Base-by-base conservation (phyloP, 2,329 filamentous ascomycete species). In the Pseudonectria buxi region DNA sequence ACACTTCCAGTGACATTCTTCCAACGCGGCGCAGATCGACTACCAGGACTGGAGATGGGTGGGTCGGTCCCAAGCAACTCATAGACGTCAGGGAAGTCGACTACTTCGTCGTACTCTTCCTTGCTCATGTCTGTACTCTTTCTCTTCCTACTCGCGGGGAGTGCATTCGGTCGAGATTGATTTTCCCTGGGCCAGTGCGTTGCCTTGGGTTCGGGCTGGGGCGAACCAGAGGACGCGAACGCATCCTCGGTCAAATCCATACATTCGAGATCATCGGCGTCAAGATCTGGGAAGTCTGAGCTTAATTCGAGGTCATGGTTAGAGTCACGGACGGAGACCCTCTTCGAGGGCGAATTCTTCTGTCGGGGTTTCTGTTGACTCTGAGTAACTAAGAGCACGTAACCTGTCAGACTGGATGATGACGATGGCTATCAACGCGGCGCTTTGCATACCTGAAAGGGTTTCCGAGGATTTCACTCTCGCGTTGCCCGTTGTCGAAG, bases 41-140 rank as follows among this genome's bases (percentile, higher is more conserved):
- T 53, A 11, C 45, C 40, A 4, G 63, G 61, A n/a, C 61, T 63
- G 3, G 59, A 55, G 14, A 49, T 47, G 12, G 56, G 62, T 28
- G 59, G 61, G 10, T 61, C 53, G 11, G 64, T 66, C 18, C 63
- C 68, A 10, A 67, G 53, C 31, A 69, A 56, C 31, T 74, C 62
- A 42, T 71, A 66, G 7, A 78, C 68, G 42, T 78, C 73, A 0
- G 71, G 72, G 30, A 74, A 78, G 13, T 71, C 65, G 24, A 68
- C 66, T 11, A 67, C 54, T 4, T 62, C 56, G 12, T 52, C 56
- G 11, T 54, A 51, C 10, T 60, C 54, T 16, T 54, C 49, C 39
- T 56, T 62, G 40, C 49, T 63, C 15, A 71, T 67, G 9, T 73
- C 67, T 15, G 56, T 58, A 41, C 70, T 74, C 49, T 76, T 76